Conservation (phyloP, 441 rosid species). For the Syzygium malaccense region DNA sequence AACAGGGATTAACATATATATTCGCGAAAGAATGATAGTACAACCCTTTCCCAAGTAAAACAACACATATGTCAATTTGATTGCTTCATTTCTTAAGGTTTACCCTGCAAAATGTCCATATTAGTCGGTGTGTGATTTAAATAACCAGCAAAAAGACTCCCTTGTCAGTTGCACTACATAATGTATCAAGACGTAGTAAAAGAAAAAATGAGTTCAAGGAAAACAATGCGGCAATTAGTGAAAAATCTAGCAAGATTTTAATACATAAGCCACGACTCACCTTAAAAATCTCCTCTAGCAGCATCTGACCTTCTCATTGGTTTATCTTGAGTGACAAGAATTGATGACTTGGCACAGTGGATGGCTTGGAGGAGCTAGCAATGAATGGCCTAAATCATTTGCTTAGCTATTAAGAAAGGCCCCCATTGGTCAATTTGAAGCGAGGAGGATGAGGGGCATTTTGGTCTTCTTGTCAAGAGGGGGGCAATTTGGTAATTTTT, state of each 20-base stretch:
- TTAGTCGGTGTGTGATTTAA: not conserved
- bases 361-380: not conserved
- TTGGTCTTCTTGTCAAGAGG: not conserved
- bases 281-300: conserved; percentile 68
- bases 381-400: not conserved
- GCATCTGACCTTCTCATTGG: conserved; percentile 50
- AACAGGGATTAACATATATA: not conserved
- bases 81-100: not conserved
- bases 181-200: not conserved
- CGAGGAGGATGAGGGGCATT: not conserved
- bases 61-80: conserved; percentile 1
- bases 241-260: not conserved
- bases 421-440: not conserved
- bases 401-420: not conserved
- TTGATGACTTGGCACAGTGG: not conserved
- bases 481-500: not conserved
- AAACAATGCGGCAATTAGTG: not conserved
- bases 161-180: not conserved
- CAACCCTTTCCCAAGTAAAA: not conserved
- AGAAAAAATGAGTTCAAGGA: not conserved
- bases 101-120: not conserved
- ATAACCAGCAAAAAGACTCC: not conserved
- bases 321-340: not conserved
- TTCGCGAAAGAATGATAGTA: too few relatives aligned
- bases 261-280: conserved; percentile 24